These are phyloP conservation scores for Fusarium nelsonii DNA, from an alignment of 2,329 filamentous ascomycete genomes.

Conservation along the genomic window DNA sequence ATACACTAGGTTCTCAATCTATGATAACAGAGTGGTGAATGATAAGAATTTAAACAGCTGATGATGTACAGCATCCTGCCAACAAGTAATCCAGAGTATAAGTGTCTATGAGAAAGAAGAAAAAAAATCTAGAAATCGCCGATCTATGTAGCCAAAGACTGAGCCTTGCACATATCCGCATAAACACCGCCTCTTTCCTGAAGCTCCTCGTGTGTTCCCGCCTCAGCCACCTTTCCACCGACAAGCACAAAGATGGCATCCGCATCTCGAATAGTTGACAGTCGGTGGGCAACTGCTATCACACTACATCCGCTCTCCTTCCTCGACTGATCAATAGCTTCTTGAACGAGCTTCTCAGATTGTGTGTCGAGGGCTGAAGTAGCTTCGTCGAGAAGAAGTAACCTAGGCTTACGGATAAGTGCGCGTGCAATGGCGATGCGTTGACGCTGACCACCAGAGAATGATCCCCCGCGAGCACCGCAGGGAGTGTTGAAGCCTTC, in stretches of 20 bases:
- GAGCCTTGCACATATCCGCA: slow-evolving; percentile 36
- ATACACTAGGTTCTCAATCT: not conserved
- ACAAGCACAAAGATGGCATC: slow-evolving; percentile 73
- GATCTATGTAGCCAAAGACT: slow-evolving; percentile 24
- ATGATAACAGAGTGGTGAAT: not conserved
- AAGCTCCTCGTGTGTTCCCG: slow-evolving; percentile 69
- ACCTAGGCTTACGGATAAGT: slow-evolving; percentile 70
- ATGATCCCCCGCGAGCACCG: slow-evolving; percentile 70
- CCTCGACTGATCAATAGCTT: slow-evolving; percentile 57
- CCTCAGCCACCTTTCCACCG: slow-evolving; percentile 66
- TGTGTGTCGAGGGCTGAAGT: slow-evolving; percentile 70
- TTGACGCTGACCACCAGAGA: slow-evolving; percentile 76
- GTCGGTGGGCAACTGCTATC: slow-evolving; percentile 70
- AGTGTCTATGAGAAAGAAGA: not conserved
- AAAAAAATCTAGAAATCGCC: not conserved
- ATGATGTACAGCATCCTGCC: no score
- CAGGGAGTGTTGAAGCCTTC: slow-evolving; percentile 68
- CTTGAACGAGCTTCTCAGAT: slow-evolving; percentile 70
- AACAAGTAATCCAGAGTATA: not conserved
- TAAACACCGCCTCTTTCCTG: slow-evolving; percentile 53
- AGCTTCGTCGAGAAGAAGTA: slow-evolving; percentile 76
- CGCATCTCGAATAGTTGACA: slow-evolving; percentile 67
- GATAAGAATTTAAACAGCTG: not conserved
- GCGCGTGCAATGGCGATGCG: slow-evolving; percentile 75
- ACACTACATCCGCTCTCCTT: slow-evolving; percentile 59